Evolutionary conservation across 768 basidiomycete species (phyloP), one percentile per base, ranked within the genome.

Genomic region (Collybiopsis confluens): DNA sequence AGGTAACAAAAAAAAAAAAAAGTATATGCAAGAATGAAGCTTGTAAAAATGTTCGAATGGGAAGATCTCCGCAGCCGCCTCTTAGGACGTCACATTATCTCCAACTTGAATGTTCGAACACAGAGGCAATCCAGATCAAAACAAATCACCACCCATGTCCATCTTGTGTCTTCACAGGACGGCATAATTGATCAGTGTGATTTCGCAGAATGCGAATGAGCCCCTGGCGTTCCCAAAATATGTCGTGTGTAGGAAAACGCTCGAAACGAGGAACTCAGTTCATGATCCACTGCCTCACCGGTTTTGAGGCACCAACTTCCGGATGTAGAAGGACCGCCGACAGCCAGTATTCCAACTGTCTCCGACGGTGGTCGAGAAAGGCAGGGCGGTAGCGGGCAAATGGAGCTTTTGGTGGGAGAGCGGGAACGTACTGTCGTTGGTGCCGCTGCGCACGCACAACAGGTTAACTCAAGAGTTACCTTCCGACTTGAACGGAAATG

Each of bases 381-480:
- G 77, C 79, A 0, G 82, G 78, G 10, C 88, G 72, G 61, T 85
- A 88, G 21, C 82, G 80, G 1, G 86, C 76, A 0, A 88, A 70
- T 0, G 87, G 81, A 0, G 80, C 76, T 68, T 89, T 90, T 0
- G 88, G 85, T 0, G 87, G 88, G 3, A 90, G 74, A 2, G 70
- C 44, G 2, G 86, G 86, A 15, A 90, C 66, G 46, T 73, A 73
- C 18, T 71, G 66, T 13, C 72, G 73, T 42, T 76, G 71, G 41
- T 74, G 68, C 8, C 65, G 66, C 79, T 85, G 65, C n/a, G n/a
- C n/a, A n/a, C n/a, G n/a, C n/a, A 2, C 59, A 28, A 10, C 53
- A 49, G 41, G 55, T 18, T 18, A 20, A 38, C 16, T 30, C 50
- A 27, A 7, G 52, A n/a, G 28, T 21, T 37, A 24, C 21, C 30